Percentiles rank a stretch among this genome's conserved stretches.
Evolutionary conservation across 2,329 filamentous ascomycete genomes (phyloP).

Genomic region (Knoxdaviesia proteae): DNA sequence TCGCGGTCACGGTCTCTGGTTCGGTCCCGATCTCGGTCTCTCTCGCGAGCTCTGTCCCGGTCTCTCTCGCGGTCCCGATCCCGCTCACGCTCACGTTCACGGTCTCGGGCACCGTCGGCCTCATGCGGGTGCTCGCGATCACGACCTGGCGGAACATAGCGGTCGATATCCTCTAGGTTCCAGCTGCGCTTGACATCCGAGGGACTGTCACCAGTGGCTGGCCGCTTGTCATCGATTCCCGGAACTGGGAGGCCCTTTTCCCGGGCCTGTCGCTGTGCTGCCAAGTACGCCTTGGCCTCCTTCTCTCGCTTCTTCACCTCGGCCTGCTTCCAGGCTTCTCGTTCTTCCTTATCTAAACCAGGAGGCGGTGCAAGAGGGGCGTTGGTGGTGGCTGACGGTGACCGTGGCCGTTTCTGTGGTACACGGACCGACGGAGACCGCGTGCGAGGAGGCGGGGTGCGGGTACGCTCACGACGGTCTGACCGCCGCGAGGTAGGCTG

Average conservation of each 20-base stretch:
- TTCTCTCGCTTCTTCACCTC: constrained; percentile 41
- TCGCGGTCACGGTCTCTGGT: constrained; percentile 11
- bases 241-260: constrained; percentile 36
- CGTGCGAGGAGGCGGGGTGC: constrained; percentile 8
- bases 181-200: constrained; percentile 12
- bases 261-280: constrained; percentile 37
- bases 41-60: constrained; percentile 12
- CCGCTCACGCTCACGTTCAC: constrained; percentile 15
- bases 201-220: too few species aligned
- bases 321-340: constrained; percentile 37
- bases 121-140: constrained; percentile 9
- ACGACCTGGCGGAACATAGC: constrained; percentile 24
- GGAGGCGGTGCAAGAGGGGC: constrained; percentile 17
- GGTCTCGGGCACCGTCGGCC: constrained; percentile 9
- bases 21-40: constrained; percentile 12
- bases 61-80: constrained; percentile 12
- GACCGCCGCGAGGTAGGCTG: constrained; percentile 5
- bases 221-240: constrained; percentile 28
- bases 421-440: constrained; percentile 13
- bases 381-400: constrained; percentile 18
- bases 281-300: constrained; percentile 43
- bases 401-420: constrained; percentile 19
- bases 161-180: constrained; percentile 15
- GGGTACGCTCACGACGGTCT: constrained; percentile 13
- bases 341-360: constrained; percentile 22